Conservation (phyloP, 495 filamentous ascomycete genomes). For the Haplographium delicatum region DNA sequence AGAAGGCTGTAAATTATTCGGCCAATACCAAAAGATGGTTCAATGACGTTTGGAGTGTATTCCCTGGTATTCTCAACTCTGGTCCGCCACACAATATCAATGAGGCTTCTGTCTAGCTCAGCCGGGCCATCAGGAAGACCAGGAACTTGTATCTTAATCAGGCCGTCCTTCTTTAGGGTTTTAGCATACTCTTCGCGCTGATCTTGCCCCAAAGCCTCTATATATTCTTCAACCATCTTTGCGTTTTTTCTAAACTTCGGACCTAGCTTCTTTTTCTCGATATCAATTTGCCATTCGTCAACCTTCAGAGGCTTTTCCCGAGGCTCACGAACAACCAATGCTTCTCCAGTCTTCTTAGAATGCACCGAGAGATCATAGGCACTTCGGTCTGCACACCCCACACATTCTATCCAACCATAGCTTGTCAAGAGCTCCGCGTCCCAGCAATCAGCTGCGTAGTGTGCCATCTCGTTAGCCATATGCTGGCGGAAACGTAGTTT, state of each 20-base stretch:
- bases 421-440: constrained; percentile 61
- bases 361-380: constrained; percentile 65
- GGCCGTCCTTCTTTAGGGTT: constrained; percentile 44
- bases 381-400: constrained; percentile 63
- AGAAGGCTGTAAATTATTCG: constrained; percentile 60
- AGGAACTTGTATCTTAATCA: constrained; percentile 48
- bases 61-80: constrained; percentile 50
- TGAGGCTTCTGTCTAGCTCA: constrained; percentile 49
- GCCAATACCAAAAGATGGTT: constrained; percentile 68
- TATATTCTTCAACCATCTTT: constrained; percentile 51
- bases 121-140: constrained; percentile 51
- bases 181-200: constrained; percentile 48
- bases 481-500: constrained; percentile 67
- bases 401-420: constrained; percentile 69
- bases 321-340: constrained; percentile 53
- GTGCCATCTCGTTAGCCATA: constrained; percentile 70
- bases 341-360: constrained; percentile 54
- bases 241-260: constrained; percentile 60
- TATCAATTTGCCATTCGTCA: constrained; percentile 55
- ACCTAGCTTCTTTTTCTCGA: constrained; percentile 62
- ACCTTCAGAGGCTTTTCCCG: constrained; percentile 49
- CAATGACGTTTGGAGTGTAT: constrained; percentile 65
- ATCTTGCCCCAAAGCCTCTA: constrained; percentile 52
- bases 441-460: constrained; percentile 67
- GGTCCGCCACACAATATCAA: constrained; percentile 51